phyloP scores from a whole-genome alignment of 495 filamentous ascomycete species.

The Poronia punctata region DNA sequence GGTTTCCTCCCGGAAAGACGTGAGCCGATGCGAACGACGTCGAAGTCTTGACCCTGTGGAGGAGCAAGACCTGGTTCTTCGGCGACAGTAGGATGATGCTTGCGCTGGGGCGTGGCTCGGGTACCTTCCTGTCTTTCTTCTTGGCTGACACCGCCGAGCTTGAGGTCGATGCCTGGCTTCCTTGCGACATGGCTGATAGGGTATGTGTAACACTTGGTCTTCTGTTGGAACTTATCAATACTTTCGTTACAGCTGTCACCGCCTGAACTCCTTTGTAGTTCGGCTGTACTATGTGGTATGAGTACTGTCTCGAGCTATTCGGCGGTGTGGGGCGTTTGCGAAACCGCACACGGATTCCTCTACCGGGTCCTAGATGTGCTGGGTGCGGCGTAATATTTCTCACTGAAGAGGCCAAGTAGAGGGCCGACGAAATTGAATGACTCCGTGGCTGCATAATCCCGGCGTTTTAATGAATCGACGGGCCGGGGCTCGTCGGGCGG shows the following conservation, averaged over 20 bases:
- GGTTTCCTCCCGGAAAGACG: conserved; percentile 92
- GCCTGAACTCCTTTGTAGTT: neutral
- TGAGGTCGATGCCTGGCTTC: neutral
- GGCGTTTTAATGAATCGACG: neutral
- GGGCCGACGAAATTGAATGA: neutral
- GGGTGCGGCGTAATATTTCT: neutral
- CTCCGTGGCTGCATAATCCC: conserved; percentile 1
- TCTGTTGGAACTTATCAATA: neutral
- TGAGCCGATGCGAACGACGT: conserved; percentile 84
- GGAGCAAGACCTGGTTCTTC: conserved; percentile 75
- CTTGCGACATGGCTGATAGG: neutral
- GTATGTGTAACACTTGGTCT: neutral
- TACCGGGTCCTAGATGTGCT: neutral
- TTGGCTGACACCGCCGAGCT: neutral
- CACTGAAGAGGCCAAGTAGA: neutral
- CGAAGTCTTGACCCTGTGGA: conserved; percentile 77
- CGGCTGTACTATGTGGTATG: too few relatives aligned
- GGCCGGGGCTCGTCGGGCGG: conserved; percentile 1
- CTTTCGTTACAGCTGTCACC: neutral
- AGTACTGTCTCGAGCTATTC: neutral
- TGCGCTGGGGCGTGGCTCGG: conserved; percentile 20
- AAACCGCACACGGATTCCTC: neutral
- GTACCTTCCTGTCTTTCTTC: conserved; percentile 4
- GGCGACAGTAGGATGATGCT: conserved; percentile 85
- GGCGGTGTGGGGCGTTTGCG: neutral